phyloP scores from a whole-genome alignment of 2,329 filamentous ascomycete genomes.

The Camillea tinctor region DNA sequence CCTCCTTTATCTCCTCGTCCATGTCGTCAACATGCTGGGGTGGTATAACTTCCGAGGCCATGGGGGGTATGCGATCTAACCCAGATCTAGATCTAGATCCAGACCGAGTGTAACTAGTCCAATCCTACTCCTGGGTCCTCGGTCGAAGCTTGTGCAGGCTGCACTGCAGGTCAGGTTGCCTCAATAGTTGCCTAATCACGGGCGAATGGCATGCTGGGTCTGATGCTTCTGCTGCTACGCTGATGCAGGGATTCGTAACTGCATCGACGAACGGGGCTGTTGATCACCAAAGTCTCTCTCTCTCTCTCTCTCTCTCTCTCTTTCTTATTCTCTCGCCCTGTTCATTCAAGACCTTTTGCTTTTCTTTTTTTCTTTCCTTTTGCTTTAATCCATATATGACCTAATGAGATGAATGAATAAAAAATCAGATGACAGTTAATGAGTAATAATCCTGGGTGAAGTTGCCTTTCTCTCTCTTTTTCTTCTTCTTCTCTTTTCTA shows the following conservation, averaged over 20 bases:
- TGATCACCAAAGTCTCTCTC: not conserved
- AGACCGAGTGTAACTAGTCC: not conserved
- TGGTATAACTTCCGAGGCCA: conserved; percentile 15
- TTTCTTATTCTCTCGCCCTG: not conserved
- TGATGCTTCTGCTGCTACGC: conserved; percentile 14
- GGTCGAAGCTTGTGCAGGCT: not conserved
- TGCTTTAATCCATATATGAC: not conserved
- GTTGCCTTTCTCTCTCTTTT: too few relatives aligned
- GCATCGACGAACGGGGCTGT: not conserved
- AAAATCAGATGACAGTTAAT: too few relatives aligned
- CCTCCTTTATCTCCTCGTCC: conserved; percentile 9
- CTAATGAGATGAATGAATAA: not conserved
- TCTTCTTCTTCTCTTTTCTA: too few relatives aligned
- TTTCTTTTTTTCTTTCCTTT: too few relatives aligned
- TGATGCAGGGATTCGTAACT: conserved; percentile 10
- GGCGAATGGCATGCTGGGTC: conserved; percentile 13
- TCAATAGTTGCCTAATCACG: conserved; percentile 13
- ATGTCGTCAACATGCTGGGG: conserved; percentile 16
- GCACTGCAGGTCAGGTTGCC: conserved; percentile 19
- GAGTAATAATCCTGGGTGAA: too few relatives aligned
- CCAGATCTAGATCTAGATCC: not conserved
- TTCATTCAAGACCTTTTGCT: too few relatives aligned
- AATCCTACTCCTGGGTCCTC: not conserved
- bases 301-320: not conserved
- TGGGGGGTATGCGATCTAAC: conserved; percentile 5